These are phyloP conservation scores for Pachysolen tannophilus DNA, from an alignment of 805 yeast species.

Conservation along the genomic window DNA sequence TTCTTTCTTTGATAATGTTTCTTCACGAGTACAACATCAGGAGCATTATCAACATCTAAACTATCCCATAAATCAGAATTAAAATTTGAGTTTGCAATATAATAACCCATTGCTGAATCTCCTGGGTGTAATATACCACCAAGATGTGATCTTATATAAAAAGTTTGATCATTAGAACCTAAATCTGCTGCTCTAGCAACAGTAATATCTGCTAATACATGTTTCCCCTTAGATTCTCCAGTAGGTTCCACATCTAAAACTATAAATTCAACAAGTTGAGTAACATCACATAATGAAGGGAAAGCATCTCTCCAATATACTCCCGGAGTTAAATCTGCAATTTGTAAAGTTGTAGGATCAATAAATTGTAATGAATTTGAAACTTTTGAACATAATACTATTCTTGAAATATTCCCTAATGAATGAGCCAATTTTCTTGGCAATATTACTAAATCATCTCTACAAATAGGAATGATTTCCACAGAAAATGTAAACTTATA, in stretches of 20 bases:
- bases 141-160: constrained; percentile 80
- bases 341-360: constrained; percentile 76
- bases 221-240: constrained; percentile 68
- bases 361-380: constrained; percentile 79
- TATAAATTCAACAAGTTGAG: constrained; percentile 77
- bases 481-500: constrained; percentile 90
- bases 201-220: constrained; percentile 82
- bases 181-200: constrained; percentile 85
- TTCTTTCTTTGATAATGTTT: constrained; percentile 78
- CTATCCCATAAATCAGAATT: constrained; percentile 82
- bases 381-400: constrained; percentile 79
- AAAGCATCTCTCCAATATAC: constrained; percentile 83
- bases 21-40: constrained; percentile 86
- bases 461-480: constrained; percentile 93
- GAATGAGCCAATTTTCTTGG: constrained; percentile 83
- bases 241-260: constrained; percentile 93
- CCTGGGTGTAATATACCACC: constrained; percentile 97
- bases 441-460: constrained; percentile 89
- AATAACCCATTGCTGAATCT: constrained; percentile 91
- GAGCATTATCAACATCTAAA: constrained; percentile 52
- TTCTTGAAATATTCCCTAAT: constrained; percentile 73
- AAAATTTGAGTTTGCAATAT: constrained; percentile 74
- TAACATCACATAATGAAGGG: constrained; percentile 62
- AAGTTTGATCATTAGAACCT: constrained; percentile 79
- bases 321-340: constrained; percentile 61